Base-by-base conservation (phyloP, 169 alveolate species). In the Fabrea salina region DNA sequence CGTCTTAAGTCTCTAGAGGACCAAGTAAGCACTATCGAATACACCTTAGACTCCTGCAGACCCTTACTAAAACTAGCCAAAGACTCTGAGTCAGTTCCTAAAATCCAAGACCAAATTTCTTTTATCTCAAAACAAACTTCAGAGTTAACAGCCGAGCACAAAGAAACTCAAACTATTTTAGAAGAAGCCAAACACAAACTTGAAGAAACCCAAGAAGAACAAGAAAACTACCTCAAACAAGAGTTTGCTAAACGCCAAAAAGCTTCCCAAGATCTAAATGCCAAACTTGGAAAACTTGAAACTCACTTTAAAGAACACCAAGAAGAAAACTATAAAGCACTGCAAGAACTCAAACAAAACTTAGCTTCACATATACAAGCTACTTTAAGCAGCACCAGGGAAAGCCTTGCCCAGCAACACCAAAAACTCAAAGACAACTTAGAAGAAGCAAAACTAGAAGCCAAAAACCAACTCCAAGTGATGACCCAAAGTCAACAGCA, bases 41-140 rank as follows among this genome's bases (percentile, higher is more conserved):
- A 32, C 25, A 47, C 32, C 54, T 51, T 33, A 35, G 74, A 61
- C 49, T 61, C 74, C 11, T 61, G 74, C 50, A 27, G 74, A 37
- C 74, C 74, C 8, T 30, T 61, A n/a, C 74, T 61, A 30, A 61
- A 61, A 5, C 16, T 61, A 32, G 49, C 74, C 3, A 27, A 51
- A 30, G 74, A 61, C 25, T 32, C 51, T 5, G 54, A 61, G 25
- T 61, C 51, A 19, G 32, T 61, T 33, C 54, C n/a, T n/a, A 61
- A 37, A 61, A 61, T 61, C 49, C 54, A 61, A 61, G 74, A 61
- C 32, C 32, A 47, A 8, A 61, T 61, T 22, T 16, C 74, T n/a
- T 2, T 13, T 27, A 35, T 61, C 25, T 16, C 37, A 16, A 61
- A 37, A 35, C 74, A 61, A 61, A 1, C n/a, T 2, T 7, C 74